Conservation (phyloP, 441 rosid species). For the Euphorbia celastroides region DNA sequence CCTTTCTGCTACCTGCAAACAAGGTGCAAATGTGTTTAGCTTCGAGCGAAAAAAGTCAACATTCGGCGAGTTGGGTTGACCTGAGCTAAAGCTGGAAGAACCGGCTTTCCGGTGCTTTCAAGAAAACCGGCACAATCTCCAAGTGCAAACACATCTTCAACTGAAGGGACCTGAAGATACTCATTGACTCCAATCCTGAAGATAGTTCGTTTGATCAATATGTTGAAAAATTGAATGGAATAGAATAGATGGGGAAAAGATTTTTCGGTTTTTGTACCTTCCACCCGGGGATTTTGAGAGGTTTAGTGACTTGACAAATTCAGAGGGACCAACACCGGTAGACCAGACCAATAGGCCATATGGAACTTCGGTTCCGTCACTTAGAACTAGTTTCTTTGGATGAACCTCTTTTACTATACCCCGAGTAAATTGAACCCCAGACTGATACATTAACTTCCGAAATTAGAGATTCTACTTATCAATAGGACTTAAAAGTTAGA, state of each 20-base stretch:
- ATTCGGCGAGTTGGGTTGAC: constrained; percentile 30
- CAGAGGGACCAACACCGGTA: constrained; percentile 89
- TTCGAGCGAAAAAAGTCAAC: neutral
- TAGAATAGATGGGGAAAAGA: neutral
- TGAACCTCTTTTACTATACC: constrained; percentile 89
- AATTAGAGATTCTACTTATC: constrained; percentile 12
- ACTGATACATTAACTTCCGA: constrained; percentile 32
- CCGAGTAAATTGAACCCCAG: constrained; percentile 65
- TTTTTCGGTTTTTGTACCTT: constrained; percentile 41
- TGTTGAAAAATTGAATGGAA: neutral
- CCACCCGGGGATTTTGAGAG: constrained; percentile 84
- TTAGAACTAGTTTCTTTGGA: constrained; percentile 61
- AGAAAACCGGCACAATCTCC: constrained; percentile 95
- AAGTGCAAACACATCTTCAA: constrained; percentile 78
- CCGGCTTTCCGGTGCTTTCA: constrained; percentile 68
- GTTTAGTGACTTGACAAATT: constrained; percentile 63
- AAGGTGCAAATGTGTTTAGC: neutral
- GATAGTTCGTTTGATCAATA: neutral
- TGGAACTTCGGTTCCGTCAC: constrained; percentile 73
- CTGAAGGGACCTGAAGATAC: constrained; percentile 71
- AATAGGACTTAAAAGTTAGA: neutral
- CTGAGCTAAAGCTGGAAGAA: constrained; percentile 94
- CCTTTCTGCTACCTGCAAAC: constrained; percentile 80
- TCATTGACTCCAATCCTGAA: constrained; percentile 74
- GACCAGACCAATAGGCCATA: constrained; percentile 94